Conservation (phyloP, 768 basidiomycete species). For the Clavaria fumosa region DNA sequence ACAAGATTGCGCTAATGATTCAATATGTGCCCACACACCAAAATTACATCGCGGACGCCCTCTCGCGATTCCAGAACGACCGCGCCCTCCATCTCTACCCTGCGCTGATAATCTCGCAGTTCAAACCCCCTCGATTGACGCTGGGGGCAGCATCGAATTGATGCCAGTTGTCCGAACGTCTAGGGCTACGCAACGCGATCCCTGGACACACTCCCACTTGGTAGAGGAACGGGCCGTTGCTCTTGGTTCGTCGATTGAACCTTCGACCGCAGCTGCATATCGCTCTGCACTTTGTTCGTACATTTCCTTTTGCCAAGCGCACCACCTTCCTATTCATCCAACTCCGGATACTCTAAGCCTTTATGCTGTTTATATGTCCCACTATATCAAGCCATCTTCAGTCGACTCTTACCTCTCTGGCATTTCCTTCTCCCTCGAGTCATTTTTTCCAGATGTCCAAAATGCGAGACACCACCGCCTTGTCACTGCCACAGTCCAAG, state of each 20-base stretch:
- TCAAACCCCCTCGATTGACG: slow-evolving; percentile 14
- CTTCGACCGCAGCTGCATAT: slow-evolving; percentile 9
- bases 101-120: neutral
- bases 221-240: slow-evolving; percentile 15
- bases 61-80: slow-evolving; percentile 4
- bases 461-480: neutral
- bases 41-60: slow-evolving; percentile 12
- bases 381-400: slow-evolving; percentile 13
- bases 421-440: slow-evolving; percentile 12
- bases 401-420: slow-evolving; percentile 15
- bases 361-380: slow-evolving; percentile 17
- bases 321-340: slow-evolving; percentile 14
- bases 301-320: slow-evolving; percentile 12
- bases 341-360: slow-evolving; percentile 18
- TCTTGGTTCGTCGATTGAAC: slow-evolving; percentile 13
- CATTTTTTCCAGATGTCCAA: slow-evolving; percentile 10
- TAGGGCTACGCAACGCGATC: slow-evolving; percentile 16
- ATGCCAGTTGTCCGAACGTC: slow-evolving; percentile 7
- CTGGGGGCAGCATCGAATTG: slow-evolving; percentile 12
- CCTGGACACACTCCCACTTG: slow-evolving; percentile 21
- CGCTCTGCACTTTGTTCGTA: slow-evolving; percentile 17
- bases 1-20: slow-evolving; percentile 9
- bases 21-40: slow-evolving; percentile 8
- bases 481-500: slow-evolving; percentile 8
- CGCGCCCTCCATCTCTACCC: neutral